phyloP scores from a whole-genome alignment of 352 stramenopile species.

The Pythium folliculosum region DNA sequence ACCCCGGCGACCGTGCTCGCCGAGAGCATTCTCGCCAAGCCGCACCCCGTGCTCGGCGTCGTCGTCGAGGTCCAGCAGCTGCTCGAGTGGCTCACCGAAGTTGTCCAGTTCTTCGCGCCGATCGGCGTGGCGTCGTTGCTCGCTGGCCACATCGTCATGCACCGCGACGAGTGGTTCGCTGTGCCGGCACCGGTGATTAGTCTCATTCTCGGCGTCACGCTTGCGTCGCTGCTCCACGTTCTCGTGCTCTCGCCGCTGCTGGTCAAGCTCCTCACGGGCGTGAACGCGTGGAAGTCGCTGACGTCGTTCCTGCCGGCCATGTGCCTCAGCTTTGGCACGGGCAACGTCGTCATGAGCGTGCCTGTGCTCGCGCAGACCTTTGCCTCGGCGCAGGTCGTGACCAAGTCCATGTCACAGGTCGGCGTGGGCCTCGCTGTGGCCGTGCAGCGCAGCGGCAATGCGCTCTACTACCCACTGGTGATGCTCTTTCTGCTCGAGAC shows the following conservation, averaged over 20 bases:
- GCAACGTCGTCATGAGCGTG: slow-evolving; percentile 38
- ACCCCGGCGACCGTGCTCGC: slow-evolving; percentile 6
- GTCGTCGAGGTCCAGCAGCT: slow-evolving; percentile 51
- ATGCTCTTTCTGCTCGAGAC: slow-evolving; percentile 26
- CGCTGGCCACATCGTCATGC: slow-evolving; percentile 38
- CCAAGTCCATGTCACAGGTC: slow-evolving; percentile 45
- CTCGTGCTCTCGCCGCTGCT: slow-evolving; percentile 37
- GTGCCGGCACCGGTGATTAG: slow-evolving; percentile 38
- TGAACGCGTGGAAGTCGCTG: slow-evolving; percentile 29
- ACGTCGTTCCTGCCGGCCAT: slow-evolving; percentile 38
- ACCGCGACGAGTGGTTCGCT: slow-evolving; percentile 45
- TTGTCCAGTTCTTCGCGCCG: slow-evolving; percentile 40
- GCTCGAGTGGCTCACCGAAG: slow-evolving; percentile 45
- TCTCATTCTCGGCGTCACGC: slow-evolving; percentile 39
- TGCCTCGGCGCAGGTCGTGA: slow-evolving; percentile 34
- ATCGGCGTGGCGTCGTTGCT: slow-evolving; percentile 43
- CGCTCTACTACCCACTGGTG: slow-evolving; percentile 46
- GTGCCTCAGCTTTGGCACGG: slow-evolving; percentile 40
- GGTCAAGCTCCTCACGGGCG: slow-evolving; percentile 31
- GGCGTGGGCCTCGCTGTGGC: slow-evolving; percentile 27
- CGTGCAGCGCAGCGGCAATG: slow-evolving; percentile 38
- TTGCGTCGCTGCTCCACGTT: slow-evolving; percentile 36
- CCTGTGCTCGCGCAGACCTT: slow-evolving; percentile 46
- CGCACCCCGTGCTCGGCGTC: slow-evolving; percentile 44
- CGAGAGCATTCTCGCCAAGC: slow-evolving; percentile 28